These are phyloP conservation scores for Diaporthe vexans DNA, from an alignment of 2,329 filamentous ascomycete genomes.

Conservation along the genomic window DNA sequence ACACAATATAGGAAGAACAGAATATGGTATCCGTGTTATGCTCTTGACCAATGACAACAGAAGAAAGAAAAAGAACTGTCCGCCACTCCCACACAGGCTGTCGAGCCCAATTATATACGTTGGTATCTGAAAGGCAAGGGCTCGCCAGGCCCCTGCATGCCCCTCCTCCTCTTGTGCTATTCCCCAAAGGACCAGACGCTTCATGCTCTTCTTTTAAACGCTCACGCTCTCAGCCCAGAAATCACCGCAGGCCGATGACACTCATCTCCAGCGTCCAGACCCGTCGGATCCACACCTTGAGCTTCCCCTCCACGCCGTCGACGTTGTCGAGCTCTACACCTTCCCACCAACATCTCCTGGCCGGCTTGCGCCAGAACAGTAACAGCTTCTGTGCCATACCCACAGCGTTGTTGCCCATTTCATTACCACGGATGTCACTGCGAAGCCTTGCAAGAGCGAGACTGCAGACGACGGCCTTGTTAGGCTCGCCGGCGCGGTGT, in stretches of 20 bases:
- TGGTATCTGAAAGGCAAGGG: slow-evolving; percentile 36
- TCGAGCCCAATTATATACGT: slow-evolving; percentile 36
- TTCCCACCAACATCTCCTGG: slow-evolving; percentile 98
- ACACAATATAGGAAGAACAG: slow-evolving; percentile 18
- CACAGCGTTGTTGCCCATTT: slow-evolving; percentile 82
- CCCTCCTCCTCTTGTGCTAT: neutral
- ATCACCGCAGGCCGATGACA: slow-evolving; percentile 84
- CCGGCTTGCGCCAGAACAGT: slow-evolving; percentile 98
- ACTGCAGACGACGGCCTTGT: slow-evolving; percentile 98
- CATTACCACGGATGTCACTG: slow-evolving; percentile 89
- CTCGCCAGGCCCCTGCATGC: slow-evolving; percentile 6
- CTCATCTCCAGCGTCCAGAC: slow-evolving; percentile 99
- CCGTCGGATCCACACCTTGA: slow-evolving; percentile 98
- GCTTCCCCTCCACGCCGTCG: slow-evolving; percentile 88
- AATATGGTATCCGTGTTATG: slow-evolving; percentile 42
- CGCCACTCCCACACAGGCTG: slow-evolving; percentile 33
- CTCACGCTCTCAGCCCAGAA: neutral
- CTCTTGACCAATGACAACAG: slow-evolving; percentile 31
- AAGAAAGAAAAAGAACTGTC: slow-evolving; percentile 20
- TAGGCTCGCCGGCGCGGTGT: slow-evolving; percentile 95
- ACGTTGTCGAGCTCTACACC: slow-evolving; percentile 92
- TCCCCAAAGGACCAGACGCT: slow-evolving; percentile 17
- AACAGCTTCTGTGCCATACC: slow-evolving; percentile 99
- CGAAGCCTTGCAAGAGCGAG: slow-evolving; percentile 92
- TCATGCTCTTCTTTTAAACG: slow-evolving; percentile 4